Conservation (phyloP, 2,329 filamentous ascomycete genomes). For the Monilinia polystroma region DNA sequence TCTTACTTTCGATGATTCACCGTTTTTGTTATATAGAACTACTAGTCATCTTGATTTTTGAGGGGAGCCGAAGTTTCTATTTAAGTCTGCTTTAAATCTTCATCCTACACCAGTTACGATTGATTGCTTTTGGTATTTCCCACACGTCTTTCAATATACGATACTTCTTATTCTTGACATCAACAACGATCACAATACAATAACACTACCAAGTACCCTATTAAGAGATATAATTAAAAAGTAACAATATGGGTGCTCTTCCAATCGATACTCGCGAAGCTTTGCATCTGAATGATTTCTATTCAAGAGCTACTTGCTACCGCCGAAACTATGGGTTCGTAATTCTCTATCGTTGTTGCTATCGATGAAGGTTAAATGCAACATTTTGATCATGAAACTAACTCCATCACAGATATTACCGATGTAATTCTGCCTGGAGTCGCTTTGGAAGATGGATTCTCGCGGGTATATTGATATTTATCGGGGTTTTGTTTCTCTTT, state of each 20-base stretch:
- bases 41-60: no score
- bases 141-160: neutral
- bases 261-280: slow-evolving; percentile 23
- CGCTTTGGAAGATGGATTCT: slow-evolving; percentile 33
- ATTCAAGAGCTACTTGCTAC: slow-evolving; percentile 15
- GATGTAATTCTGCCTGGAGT: slow-evolving; percentile 26
- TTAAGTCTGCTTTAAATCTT: no score
- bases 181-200: neutral
- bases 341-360: no score
- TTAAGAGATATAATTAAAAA: neutral
- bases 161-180: neutral
- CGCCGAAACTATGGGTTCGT: slow-evolving; percentile 7
- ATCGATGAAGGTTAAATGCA: neutral
- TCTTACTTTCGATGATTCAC: neutral
- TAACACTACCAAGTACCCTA: no score
- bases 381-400: neutral
- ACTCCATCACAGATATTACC: slow-evolving; percentile 4
- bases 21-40: neutral
- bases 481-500: slow-evolving; percentile 27
- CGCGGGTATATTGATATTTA: slow-evolving; percentile 29
- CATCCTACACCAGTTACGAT: neutral
- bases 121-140: neutral
- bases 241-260: slow-evolving; percentile 17
- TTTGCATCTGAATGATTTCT: slow-evolving; percentile 7
- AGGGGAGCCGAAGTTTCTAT: no score